Percentiles rank a stretch among this genome's conserved stretches.
Conservation (phyloP, 495 filamentous ascomycete species). For the Penicillium canariense region DNA sequence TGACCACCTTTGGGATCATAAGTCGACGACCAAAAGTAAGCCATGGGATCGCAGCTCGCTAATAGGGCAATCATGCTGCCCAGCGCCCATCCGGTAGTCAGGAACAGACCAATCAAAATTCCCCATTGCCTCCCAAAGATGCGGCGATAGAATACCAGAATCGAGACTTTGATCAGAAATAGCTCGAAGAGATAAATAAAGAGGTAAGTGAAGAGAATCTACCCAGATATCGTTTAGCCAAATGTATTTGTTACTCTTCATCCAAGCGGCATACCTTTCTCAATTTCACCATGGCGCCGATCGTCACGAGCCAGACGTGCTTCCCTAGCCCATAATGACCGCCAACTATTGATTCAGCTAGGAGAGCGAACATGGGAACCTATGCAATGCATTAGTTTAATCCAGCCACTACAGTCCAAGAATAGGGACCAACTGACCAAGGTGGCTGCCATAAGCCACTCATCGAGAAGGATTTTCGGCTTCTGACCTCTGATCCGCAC, state of each 20-base stretch:
- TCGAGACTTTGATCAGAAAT: constrained; percentile 19
- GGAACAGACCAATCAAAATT: constrained; percentile 9
- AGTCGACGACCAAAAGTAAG: constrained; percentile 21
- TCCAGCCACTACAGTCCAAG: not conserved
- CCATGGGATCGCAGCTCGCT: constrained; percentile 8
- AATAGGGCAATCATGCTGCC: constrained; percentile 20
- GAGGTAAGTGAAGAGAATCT: constrained; percentile 20
- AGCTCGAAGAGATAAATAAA: constrained; percentile 22
- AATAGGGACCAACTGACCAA: not conserved
- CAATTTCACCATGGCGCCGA: constrained; percentile 7
- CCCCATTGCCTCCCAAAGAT: constrained; percentile 20
- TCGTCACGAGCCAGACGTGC: constrained; percentile 16
- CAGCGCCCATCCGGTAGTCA: constrained; percentile 11
- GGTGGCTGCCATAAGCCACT: constrained; percentile 11
- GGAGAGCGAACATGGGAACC: not conserved
- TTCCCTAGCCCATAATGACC: constrained; percentile 18
- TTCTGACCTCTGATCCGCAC: constrained; percentile 8
- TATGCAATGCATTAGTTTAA: not conserved
- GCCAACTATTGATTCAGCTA: constrained; percentile 1
- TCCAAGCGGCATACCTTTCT: constrained; percentile 8
- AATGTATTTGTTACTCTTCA: not conserved
- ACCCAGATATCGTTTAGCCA: not conserved
- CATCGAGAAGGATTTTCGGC: constrained; percentile 7
- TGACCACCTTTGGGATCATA: constrained; percentile 5
- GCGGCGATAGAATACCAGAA: constrained; percentile 27